Percentiles rank a stretch among this genome's conserved stretches.
Conservation (phyloP, 1,139 yeast species). For the Protomyces inundatus region DNA sequence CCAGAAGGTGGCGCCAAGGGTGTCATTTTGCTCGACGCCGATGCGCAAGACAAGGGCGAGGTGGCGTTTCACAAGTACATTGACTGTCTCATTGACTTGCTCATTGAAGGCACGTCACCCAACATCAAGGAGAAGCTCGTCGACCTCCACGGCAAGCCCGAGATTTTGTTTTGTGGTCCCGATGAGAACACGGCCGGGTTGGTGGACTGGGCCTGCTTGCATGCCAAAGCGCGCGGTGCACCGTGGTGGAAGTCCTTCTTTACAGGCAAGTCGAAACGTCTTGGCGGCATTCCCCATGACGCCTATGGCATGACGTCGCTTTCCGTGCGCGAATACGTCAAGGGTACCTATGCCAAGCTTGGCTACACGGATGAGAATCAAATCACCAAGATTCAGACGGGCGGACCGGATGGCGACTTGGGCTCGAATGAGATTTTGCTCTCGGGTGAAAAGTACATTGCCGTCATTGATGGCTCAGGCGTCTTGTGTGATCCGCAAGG, state of each 20-base stretch:
- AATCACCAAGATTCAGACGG: conserved; percentile 84
- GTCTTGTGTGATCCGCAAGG: conserved; percentile 90
- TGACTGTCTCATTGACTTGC: conserved; percentile 81
- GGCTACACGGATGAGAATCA: conserved; percentile 50
- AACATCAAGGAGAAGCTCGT: conserved; percentile 81
- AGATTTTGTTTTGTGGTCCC: conserved; percentile 93
- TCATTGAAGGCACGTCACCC: conserved; percentile 64
- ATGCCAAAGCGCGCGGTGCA: conserved; percentile 88
- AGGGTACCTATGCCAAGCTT: conserved; percentile 78
- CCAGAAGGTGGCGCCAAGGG: conserved; percentile 99
- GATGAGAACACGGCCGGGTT: conserved; percentile 96
- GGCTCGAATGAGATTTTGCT: conserved; percentile 83
- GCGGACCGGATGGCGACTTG: conserved; percentile 98
- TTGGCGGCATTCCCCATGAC: conserved; percentile 98
- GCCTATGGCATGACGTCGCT: conserved; percentile 96
- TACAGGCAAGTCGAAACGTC: conserved; percentile 85
- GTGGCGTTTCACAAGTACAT: conserved; percentile 89
- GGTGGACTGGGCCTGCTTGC: conserved; percentile 98
- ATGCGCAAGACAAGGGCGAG: conserved; percentile 74
- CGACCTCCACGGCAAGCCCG: conserved; percentile 76
- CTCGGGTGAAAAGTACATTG: conserved; percentile 80
- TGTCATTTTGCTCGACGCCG: conserved; percentile 73
- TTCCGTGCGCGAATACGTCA: conserved; percentile 88
- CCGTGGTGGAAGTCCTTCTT: conserved; percentile 99
- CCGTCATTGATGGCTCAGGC: conserved; percentile 93